phyloP scores from a whole-genome alignment of 768 basidiomycete species.

The Pholiota conissans region DNA sequence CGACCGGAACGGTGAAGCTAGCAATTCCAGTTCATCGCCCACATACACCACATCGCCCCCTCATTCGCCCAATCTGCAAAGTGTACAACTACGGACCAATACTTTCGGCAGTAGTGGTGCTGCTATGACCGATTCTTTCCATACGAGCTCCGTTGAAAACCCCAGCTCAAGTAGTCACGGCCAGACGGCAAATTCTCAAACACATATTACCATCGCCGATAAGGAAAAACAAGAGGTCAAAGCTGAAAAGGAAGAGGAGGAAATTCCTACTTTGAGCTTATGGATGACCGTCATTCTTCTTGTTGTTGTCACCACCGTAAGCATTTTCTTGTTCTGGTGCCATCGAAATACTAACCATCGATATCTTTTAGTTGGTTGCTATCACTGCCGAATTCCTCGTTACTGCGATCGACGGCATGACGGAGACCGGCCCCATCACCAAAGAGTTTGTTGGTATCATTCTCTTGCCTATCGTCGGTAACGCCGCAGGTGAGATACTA shows the following conservation, averaged over 20 bases:
- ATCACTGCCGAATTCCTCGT: slow-evolving; percentile 75
- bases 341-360: slow-evolving; percentile 10
- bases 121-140: neutral
- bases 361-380: slow-evolving; percentile 51
- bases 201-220: neutral
- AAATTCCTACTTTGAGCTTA: slow-evolving; percentile 57
- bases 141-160: neutral
- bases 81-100: neutral
- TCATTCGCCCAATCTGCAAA: neutral
- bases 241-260: slow-evolving; percentile 42
- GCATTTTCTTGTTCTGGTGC: slow-evolving; percentile 30
- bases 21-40: neutral
- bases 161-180: neutral
- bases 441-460: slow-evolving; percentile 84
- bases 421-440: slow-evolving; percentile 52
- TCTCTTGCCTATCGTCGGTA: slow-evolving; percentile 89
- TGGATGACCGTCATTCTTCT: slow-evolving; percentile 55
- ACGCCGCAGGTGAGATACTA: slow-evolving; percentile 61
- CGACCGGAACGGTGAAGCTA: neutral
- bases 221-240: slow-evolving; percentile 10
- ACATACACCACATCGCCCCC: neutral
- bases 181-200: neutral
- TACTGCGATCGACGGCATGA: slow-evolving; percentile 78
- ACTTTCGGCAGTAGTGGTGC: neutral
- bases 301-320: slow-evolving; percentile 61